These are phyloP conservation scores for Neopestalotiopsis sp. DNA, from an alignment of 2,329 filamentous ascomycete genomes.

Conservation along the genomic window DNA sequence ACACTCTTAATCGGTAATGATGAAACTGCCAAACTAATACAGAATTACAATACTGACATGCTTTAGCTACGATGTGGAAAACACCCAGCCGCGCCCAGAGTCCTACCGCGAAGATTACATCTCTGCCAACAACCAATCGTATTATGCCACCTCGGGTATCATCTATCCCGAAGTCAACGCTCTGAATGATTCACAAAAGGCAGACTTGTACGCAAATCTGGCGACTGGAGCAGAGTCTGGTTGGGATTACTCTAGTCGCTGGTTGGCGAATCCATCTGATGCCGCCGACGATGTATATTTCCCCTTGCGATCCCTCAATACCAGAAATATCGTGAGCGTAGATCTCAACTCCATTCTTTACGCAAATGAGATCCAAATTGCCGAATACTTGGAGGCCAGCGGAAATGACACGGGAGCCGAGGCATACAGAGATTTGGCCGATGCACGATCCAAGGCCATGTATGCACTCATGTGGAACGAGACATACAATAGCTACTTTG, in stretches of 20 bases:
- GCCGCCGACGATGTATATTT: constrained; percentile 66
- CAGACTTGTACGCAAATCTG: constrained; percentile 63
- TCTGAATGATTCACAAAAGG: constrained; percentile 58
- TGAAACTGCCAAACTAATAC: not conserved
- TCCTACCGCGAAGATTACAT: constrained; percentile 70
- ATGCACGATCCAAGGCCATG: constrained; percentile 64
- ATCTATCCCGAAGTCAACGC: constrained; percentile 58
- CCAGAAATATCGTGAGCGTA: constrained; percentile 62
- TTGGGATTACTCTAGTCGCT: constrained; percentile 67
- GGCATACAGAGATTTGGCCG: constrained; percentile 55
- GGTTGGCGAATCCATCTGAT: constrained; percentile 61
- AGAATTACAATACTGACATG: not conserved
- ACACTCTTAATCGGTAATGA: constrained; percentile 58
- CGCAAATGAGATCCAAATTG: constrained; percentile 65
- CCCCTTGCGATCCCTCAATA: constrained; percentile 68
- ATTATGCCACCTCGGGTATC: constrained; percentile 62
- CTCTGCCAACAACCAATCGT: constrained; percentile 69
- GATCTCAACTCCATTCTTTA: constrained; percentile 74
- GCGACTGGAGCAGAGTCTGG: constrained; percentile 70
- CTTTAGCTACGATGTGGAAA: constrained; percentile 60
- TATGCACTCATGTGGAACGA: constrained; percentile 68
- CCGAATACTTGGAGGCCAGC: constrained; percentile 54
- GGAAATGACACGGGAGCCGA: constrained; percentile 56
- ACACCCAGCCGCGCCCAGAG: constrained; percentile 71
- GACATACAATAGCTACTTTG: constrained; percentile 68